phyloP scores from a whole-genome alignment of 495 filamentous ascomycete genomes.

The Aspergillus panamensis region DNA sequence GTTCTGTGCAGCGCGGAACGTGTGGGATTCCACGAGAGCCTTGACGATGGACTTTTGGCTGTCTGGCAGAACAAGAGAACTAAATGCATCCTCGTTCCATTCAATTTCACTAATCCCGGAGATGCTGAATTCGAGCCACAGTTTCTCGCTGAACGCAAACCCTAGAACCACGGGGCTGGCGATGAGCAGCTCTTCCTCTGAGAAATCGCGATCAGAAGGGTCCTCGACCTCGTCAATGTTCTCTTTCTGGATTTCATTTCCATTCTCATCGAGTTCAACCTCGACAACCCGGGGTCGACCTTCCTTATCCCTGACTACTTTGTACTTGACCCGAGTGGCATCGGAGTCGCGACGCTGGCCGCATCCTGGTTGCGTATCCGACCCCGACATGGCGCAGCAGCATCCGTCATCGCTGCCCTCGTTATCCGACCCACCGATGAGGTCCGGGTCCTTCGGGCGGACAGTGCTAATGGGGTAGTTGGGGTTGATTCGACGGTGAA shows the following conservation, averaged over 20 bases:
- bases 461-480: constrained; percentile 83
- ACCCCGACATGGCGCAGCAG: constrained; percentile 48
- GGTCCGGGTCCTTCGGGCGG: constrained; percentile 70
- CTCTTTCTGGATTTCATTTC: constrained; percentile 61
- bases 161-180: constrained; percentile 91
- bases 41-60: constrained; percentile 79
- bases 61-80: constrained; percentile 68
- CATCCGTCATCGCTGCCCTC: constrained; percentile 41
- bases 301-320: constrained; percentile 62
- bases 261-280: constrained; percentile 59
- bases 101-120: constrained; percentile 76
- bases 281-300: constrained; percentile 56
- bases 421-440: constrained; percentile 53
- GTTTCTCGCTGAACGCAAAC: constrained; percentile 86
- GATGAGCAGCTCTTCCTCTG: constrained; percentile 81
- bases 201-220: constrained; percentile 55
- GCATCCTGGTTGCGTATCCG: constrained; percentile 37
- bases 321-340: constrained; percentile 57
- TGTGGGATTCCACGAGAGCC: constrained; percentile 76
- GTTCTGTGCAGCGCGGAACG: constrained; percentile 74
- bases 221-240: constrained; percentile 54
- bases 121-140: constrained; percentile 88
- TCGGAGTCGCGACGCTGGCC: constrained; percentile 47
- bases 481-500: constrained; percentile 81
- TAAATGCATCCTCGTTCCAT: constrained; percentile 80